Conservation (phyloP, 768 basidiomycete genomes). For the Vararia minispora region DNA sequence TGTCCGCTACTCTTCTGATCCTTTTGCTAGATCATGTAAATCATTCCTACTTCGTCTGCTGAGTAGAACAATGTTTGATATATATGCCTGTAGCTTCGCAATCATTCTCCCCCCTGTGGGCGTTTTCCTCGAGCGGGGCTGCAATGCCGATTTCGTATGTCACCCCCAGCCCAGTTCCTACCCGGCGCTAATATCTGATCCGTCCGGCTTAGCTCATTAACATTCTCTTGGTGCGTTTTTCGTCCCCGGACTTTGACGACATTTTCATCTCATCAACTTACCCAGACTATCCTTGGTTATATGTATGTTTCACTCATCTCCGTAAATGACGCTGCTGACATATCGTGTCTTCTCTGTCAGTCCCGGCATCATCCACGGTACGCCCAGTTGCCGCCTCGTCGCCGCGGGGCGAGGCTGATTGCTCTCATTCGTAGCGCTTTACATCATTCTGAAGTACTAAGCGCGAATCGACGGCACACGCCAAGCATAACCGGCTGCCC, state of each 20-base stretch:
- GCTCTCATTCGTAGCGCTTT: constrained; percentile 40
- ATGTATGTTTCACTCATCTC: constrained; percentile 36
- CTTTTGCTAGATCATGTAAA: constrained; percentile 33
- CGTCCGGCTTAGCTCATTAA: constrained; percentile 40
- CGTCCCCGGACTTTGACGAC: neutral
- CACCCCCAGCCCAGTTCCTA: neutral
- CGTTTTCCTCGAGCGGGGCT: constrained; percentile 85
- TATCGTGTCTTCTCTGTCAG: constrained; percentile 22
- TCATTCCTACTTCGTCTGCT: neutral
- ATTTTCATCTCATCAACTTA: constrained; percentile 1
- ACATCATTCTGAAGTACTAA: constrained; percentile 74
- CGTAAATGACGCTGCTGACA: constrained; percentile 4
- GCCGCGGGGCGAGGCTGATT: neutral
- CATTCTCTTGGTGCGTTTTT: constrained; percentile 42
- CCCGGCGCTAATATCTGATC: neutral
- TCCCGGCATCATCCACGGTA: constrained; percentile 70
- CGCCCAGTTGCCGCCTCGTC: constrained; percentile 13
- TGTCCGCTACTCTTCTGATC: neutral
- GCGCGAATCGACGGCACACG: neutral
- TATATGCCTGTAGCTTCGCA: constrained; percentile 34
- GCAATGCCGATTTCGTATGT: constrained; percentile 62
- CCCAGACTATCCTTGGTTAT: constrained; percentile 60
- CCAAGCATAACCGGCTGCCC: too few relatives aligned
- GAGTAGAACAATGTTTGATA: neutral
- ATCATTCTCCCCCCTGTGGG: constrained; percentile 74